Percentiles rank a stretch among this genome's conserved stretches.
phyloP scores from a whole-genome alignment of 73 alveolate species.

The Blepharisma japonicum region DNA sequence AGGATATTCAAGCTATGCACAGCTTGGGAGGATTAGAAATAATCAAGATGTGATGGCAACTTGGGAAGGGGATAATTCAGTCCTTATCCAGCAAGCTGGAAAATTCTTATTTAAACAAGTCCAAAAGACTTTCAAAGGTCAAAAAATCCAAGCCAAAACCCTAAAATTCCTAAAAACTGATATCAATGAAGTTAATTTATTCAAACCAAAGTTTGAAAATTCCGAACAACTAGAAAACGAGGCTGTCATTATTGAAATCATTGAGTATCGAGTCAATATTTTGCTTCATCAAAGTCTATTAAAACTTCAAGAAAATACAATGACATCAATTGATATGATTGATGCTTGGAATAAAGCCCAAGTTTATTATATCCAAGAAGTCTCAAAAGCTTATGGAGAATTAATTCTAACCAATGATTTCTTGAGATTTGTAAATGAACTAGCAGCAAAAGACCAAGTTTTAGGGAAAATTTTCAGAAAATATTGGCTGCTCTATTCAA shows the following conservation, averaged over 20 bases:
- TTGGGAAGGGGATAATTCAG: constrained; percentile 88
- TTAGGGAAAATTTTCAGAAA: not conserved
- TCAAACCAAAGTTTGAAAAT: too few relatives aligned
- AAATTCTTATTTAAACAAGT: constrained; percentile 48
- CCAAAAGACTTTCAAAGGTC: constrained; percentile 40
- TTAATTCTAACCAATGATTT: not conserved
- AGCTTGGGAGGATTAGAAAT: constrained; percentile 40
- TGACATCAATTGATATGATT: too few relatives aligned
- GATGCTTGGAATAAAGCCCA: too few relatives aligned
- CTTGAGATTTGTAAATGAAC: not conserved
- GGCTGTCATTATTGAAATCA: too few relatives aligned
- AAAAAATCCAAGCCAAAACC: constrained; percentile 24
- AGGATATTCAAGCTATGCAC: constrained; percentile 63
- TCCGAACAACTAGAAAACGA: too few relatives aligned
- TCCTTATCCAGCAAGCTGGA: constrained; percentile 66
- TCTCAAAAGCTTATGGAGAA: constrained; percentile 4
- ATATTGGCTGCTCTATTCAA: not conserved
- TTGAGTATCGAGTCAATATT: too few relatives aligned
- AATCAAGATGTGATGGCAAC: constrained; percentile 36
- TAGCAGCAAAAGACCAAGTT: not conserved
- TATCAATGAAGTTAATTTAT: not conserved
- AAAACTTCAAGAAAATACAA: too few relatives aligned
- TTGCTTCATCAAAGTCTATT: too few relatives aligned
- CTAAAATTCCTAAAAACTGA: not conserved
- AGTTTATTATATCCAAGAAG: too few relatives aligned